phyloP scores from a whole-genome alignment of 140 eudicot species.

The Ambrosia hybrid region DNA sequence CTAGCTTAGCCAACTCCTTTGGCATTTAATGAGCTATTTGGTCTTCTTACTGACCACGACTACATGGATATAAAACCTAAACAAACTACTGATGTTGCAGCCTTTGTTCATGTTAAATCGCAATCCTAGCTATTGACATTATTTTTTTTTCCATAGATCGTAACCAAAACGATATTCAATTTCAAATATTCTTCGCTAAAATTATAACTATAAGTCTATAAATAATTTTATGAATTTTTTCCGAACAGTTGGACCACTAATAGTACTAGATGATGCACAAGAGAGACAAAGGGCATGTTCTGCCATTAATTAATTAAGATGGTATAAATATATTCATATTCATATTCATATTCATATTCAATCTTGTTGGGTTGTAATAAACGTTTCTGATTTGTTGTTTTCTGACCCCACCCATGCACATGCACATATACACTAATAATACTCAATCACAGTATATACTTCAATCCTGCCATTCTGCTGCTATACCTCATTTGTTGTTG shows the following conservation, averaged over 20 bases:
- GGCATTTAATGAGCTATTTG: too few relatives aligned
- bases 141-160: too few relatives aligned
- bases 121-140: too few relatives aligned
- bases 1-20: too few relatives aligned
- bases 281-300: slow-evolving; percentile 34
- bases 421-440: slow-evolving; percentile 1
- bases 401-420: slow-evolving; percentile 29
- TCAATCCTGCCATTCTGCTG: neutral
- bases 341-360: neutral
- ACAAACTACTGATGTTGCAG: too few relatives aligned
- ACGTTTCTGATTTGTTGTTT: slow-evolving; percentile 33
- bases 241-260: slow-evolving; percentile 1
- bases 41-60: too few relatives aligned
- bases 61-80: too few relatives aligned
- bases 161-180: too few relatives aligned
- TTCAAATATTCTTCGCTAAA: neutral
- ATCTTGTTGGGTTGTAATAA: slow-evolving; percentile 20
- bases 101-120: too few relatives aligned
- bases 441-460: slow-evolving; percentile 1
- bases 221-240: neutral
- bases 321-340: neutral
- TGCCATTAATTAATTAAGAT: slow-evolving; percentile 13
- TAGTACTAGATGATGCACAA: neutral
- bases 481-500: slow-evolving; percentile 31
- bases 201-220: neutral